These are phyloP conservation scores for Clavariopsis aquatica DNA, from an alignment of 495 filamentous ascomycete genomes.

Conservation along the genomic window DNA sequence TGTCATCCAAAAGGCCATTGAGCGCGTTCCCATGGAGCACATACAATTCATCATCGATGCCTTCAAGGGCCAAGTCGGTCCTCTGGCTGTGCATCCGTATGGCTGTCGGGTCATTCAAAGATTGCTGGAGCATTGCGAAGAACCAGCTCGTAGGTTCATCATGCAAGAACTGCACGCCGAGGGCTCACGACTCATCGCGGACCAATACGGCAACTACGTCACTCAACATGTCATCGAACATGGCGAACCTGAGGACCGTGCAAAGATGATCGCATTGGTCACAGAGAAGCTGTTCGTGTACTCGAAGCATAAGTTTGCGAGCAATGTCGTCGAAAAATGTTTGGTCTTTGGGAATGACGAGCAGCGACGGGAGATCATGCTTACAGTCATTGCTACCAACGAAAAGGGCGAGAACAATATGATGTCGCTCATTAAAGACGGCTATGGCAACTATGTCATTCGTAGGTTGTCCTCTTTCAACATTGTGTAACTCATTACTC, in stretches of 20 bases:
- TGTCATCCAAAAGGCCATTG: constrained; percentile 93
- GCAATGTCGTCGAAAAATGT: constrained; percentile 96
- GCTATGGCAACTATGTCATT: constrained; percentile 95
- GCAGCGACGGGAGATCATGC: constrained; percentile 71
- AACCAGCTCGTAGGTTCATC: constrained; percentile 67
- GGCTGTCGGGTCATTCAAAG: constrained; percentile 94
- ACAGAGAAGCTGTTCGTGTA: constrained; percentile 67
- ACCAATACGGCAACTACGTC: constrained; percentile 97
- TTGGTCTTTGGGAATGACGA: constrained; percentile 70
- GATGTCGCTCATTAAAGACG: constrained; percentile 79
- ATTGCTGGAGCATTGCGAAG: constrained; percentile 82
- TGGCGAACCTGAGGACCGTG: constrained; percentile 74
- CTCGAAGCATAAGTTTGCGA: constrained; percentile 95
- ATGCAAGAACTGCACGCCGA: constrained; percentile 78
- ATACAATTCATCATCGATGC: constrained; percentile 88
- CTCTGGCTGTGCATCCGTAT: constrained; percentile 77
- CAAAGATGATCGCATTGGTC: constrained; percentile 71
- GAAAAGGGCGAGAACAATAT: constrained; percentile 68
- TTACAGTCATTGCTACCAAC: constrained; percentile 59
- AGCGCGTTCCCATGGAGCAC: constrained; percentile 76
- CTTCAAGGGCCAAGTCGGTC: constrained; percentile 76
- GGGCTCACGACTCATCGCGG: constrained; percentile 70
- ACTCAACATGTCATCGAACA: constrained; percentile 90
- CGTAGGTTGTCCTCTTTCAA: constrained; percentile 59
- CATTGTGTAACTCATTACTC: constrained; percentile 43